phyloP scores from a whole-genome alignment of 2,329 filamentous ascomycete genomes.

The Alternaria arborescens region DNA sequence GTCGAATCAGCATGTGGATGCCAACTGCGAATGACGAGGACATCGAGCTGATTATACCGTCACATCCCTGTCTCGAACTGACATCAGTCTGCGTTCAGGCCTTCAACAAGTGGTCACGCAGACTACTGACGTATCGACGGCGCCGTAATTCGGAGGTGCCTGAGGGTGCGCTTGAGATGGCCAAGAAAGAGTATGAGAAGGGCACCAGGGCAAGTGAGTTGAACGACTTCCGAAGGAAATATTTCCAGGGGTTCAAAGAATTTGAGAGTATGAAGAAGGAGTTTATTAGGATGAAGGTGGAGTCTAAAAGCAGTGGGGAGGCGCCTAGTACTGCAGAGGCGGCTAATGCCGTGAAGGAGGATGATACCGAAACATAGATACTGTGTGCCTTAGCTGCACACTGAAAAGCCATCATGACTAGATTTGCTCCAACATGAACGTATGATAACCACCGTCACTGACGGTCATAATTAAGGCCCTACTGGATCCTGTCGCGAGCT shows the following conservation, averaged over 20 bases:
- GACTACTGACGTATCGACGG: constrained; percentile 85
- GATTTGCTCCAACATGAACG: not conserved
- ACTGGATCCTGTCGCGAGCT: not conserved
- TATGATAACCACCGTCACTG: not conserved
- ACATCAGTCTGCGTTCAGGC: constrained; percentile 81
- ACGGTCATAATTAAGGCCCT: not conserved
- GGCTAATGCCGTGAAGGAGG: not conserved
- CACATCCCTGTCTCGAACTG: constrained; percentile 77
- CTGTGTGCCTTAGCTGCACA: not conserved
- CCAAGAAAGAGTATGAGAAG: constrained; percentile 46
- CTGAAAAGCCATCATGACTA: accelerated
- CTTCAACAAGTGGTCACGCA: constrained; percentile 93
- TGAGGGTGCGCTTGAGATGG: constrained; percentile 24
- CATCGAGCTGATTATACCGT: constrained; percentile 77
- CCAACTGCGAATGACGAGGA: constrained; percentile 73
- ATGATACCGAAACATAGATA: not conserved
- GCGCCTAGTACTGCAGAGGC: not conserved
- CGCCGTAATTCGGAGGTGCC: constrained; percentile 66
- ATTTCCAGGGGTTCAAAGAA: constrained; percentile 53
- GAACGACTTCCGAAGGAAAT: constrained; percentile 71
- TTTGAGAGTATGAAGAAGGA: constrained; percentile 44
- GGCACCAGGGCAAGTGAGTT: constrained; percentile 70
- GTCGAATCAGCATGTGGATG: constrained; percentile 95
- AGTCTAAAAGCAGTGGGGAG: not conserved
- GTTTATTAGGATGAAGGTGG: constrained; percentile 35